Evolutionary conservation across 1,284 basidiomycete genomes (phyloP), one percentile per base, ranked within the genome.

Genomic region (Xerocomus minutiporus): DNA sequence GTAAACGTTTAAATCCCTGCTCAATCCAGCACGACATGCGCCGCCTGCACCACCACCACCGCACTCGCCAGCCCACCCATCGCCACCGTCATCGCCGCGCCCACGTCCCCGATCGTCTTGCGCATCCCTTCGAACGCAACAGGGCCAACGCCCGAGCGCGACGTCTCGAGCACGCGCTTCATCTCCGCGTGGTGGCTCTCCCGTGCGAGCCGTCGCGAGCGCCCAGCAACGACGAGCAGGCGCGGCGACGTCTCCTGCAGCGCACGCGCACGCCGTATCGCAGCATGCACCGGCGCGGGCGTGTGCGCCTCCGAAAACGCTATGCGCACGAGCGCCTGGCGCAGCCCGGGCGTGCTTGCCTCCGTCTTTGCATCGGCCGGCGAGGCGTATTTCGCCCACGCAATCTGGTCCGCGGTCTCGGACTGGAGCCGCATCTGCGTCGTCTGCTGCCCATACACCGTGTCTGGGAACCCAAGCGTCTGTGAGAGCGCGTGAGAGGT

Each of bases 71-170:
- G 48, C 15, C 59, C 66, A 6, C 35, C 26, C 50, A 51, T 39
- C 35, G 54, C 38, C 1, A 47, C 48, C 5, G 81, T 76, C 13
- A 91, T 79, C 12, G 81, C 84, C 5, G 86, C 80, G 13, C 82
- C 86, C 0, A 85, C 79, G 61, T 92, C 86, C 2, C 91, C 91
- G 0, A 93, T 70, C 0, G 89, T 91, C 72, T 83, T 85, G n/a
- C 83, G 71, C 51, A 91, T 77, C 32, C 50, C 50, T 15, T 67
- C 65, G 6, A 55, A 17, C 2, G 84, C 70, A 9, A 43, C 42
- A 5, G 50, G 13, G 0, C 29, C 50, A 7, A 70, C 25, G 1
- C 39, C 58, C 0, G 70, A 56, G 2, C 72, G 77, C 31, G 73
- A 67, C 50, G 78, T 76, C 8, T 75, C 65, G 8, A 84, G 64